Percentiles rank a stretch among this genome's conserved stretches.
These are phyloP conservation scores for Chlorella ohadii DNA, from an alignment of 139 green algal species.

Conservation along the genomic window DNA sequence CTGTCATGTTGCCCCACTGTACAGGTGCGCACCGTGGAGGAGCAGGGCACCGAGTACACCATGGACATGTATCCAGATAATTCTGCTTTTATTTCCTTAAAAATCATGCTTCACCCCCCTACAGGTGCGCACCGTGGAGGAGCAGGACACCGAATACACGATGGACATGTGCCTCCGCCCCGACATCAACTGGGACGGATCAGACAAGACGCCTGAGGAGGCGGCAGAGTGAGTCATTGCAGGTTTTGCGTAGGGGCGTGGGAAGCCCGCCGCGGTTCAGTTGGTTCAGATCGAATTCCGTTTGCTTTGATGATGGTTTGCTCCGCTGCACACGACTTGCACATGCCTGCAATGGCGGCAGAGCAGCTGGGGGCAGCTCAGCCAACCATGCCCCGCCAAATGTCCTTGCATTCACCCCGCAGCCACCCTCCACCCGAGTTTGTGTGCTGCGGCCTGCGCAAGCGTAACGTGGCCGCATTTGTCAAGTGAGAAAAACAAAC, in stretches of 20 bases:
- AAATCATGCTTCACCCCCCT: too few species aligned
- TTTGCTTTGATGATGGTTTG: too few species aligned
- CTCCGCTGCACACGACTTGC: too few species aligned
- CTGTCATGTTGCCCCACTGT: too few species aligned
- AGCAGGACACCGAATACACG: conserved; percentile 41
- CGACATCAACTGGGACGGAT: conserved; percentile 35
- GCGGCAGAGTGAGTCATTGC: background rate
- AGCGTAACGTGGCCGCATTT: conserved; percentile 38
- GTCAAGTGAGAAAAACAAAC: conserved; percentile 2
- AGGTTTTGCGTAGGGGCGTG: too few species aligned
- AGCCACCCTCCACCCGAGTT: background rate
- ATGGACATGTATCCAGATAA: conserved; percentile 41
- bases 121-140: conserved; percentile 23
- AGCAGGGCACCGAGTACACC: conserved; percentile 39
- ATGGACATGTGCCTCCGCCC: conserved; percentile 36
- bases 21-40: conserved; percentile 22
- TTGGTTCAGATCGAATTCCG: too few species aligned
- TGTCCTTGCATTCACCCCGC: background rate
- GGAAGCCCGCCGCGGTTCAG: too few species aligned
- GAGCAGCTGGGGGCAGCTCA: too few species aligned
- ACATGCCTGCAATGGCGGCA: too few species aligned
- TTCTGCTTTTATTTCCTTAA: too few species aligned
- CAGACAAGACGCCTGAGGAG: background rate
- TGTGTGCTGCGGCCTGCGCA: conserved; percentile 28
- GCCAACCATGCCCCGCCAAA: too few species aligned